phyloP scores from a whole-genome alignment of 345 rosid genomes.

The Streptanthus diversifolius region DNA sequence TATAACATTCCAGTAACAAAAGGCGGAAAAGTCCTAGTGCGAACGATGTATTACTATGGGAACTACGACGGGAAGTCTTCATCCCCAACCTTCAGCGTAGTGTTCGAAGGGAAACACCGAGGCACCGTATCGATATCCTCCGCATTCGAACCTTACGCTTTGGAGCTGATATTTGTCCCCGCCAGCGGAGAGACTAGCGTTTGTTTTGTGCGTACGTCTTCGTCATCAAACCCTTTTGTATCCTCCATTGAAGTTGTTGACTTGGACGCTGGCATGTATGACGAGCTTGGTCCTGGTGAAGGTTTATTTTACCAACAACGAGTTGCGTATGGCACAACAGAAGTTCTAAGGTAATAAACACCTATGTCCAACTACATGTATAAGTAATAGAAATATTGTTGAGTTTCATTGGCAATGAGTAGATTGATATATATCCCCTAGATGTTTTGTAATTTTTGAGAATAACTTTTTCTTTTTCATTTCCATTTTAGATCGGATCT shows the following conservation, averaged over 20 bases:
- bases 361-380: neutral
- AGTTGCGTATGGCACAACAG: neutral
- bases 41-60: slow-evolving; percentile 30
- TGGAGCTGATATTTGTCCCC: slow-evolving; percentile 25
- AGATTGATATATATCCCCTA: neutral
- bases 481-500: slow-evolving; percentile 7
- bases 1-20: slow-evolving; percentile 22
- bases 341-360: neutral
- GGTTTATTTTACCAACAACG: slow-evolving; percentile 20
- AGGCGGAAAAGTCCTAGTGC: slow-evolving; percentile 16
- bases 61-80: slow-evolving; percentile 20
- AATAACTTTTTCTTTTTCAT: neutral
- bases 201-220: slow-evolving; percentile 27
- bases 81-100: slow-evolving; percentile 4
- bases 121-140: neutral
- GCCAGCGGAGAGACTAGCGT: slow-evolving; percentile 14
- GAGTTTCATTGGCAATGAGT: neutral
- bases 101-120: slow-evolving; percentile 25
- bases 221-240: slow-evolving; percentile 26
- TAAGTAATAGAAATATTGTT: neutral
- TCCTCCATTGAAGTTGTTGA: slow-evolving; percentile 29
- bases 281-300: slow-evolving; percentile 20
- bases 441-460: neutral
- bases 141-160: neutral
- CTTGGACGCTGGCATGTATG: slow-evolving; percentile 14